Conservation (phyloP, 139 green algal genomes). For the Closterium sp. region DNA sequence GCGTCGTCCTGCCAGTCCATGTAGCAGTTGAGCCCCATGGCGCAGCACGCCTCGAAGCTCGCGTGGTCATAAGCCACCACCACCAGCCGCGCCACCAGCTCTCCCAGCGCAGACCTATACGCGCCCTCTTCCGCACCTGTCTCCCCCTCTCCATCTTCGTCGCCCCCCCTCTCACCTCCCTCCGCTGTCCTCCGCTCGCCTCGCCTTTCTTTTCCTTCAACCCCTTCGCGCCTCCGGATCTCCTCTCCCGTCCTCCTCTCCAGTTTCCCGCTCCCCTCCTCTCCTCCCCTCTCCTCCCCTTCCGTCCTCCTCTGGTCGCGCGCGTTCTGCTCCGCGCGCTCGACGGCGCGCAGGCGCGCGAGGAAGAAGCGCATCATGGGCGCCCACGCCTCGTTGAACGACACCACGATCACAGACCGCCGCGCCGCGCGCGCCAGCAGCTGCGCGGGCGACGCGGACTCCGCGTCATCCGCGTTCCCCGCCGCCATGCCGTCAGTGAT, state of each 20-base stretch:
- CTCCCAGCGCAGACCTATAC: background rate
- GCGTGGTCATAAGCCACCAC: background rate
- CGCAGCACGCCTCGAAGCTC: background rate
- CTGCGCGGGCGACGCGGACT: background rate
- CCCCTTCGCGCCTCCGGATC: background rate
- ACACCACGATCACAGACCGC: background rate
- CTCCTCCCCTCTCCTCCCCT: background rate
- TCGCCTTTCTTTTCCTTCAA: background rate
- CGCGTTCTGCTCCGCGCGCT: background rate
- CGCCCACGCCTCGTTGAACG: conserved; percentile 1
- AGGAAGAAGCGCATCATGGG: conserved; percentile 10
- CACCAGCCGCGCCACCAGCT: conserved; percentile 5
- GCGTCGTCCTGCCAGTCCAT: conserved; percentile 1
- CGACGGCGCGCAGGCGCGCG: background rate
- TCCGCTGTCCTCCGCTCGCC: background rate
- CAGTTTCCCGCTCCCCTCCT: background rate
- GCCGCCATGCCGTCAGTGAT: background rate
- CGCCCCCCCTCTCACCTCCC: background rate
- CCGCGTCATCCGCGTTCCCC: background rate
- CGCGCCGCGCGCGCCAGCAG: background rate
- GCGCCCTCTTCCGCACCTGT: background rate
- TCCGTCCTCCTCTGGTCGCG: background rate
- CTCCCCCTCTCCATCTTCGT: background rate
- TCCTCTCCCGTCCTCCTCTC: background rate
- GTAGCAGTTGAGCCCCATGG: background rate